Evolutionary conservation across 495 filamentous ascomycete species (phyloP).

Genomic region (Lasiosphaeria miniovina): DNA sequence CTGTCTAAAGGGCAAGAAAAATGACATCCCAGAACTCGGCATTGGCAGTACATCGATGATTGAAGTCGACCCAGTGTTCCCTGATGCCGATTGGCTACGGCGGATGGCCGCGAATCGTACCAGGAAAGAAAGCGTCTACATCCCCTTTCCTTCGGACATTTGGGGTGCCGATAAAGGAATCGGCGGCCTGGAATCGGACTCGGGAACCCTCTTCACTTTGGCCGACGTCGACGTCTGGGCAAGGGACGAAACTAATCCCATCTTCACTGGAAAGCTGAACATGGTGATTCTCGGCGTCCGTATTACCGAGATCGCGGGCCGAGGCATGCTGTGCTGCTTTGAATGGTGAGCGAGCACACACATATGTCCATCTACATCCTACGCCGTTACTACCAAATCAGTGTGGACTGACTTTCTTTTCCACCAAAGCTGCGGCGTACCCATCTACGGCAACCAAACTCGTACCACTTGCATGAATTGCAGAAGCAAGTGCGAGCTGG

Average conservation of each 20-base stretch:
- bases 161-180: conserved; percentile 52
- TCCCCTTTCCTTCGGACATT: conserved; percentile 47
- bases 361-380: background rate
- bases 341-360: conserved; percentile 49
- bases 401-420: background rate
- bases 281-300: conserved; percentile 54
- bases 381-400: too few species aligned
- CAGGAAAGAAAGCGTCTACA: conserved; percentile 53
- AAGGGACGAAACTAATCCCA: conserved; percentile 29
- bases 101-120: conserved; percentile 46
- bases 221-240: conserved; percentile 61
- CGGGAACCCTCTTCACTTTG: conserved; percentile 53
- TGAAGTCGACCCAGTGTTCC: conserved; percentile 56
- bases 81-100: conserved; percentile 58
- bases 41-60: conserved; percentile 48
- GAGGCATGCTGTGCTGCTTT: conserved; percentile 50
- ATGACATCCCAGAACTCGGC: conserved; percentile 34
- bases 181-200: conserved; percentile 34
- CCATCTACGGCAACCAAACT: conserved; percentile 51
- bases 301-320: conserved; percentile 43
- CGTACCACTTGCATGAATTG: conserved; percentile 53
- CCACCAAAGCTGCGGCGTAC: conserved; percentile 50
- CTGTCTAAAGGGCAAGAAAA: conserved; percentile 24
- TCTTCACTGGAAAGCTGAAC: conserved; percentile 59
- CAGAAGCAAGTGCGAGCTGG: conserved; percentile 37